These are phyloP conservation scores for Wallacemonas rigidus DNA, from an alignment of 208 protist species.

Conservation along the genomic window DNA sequence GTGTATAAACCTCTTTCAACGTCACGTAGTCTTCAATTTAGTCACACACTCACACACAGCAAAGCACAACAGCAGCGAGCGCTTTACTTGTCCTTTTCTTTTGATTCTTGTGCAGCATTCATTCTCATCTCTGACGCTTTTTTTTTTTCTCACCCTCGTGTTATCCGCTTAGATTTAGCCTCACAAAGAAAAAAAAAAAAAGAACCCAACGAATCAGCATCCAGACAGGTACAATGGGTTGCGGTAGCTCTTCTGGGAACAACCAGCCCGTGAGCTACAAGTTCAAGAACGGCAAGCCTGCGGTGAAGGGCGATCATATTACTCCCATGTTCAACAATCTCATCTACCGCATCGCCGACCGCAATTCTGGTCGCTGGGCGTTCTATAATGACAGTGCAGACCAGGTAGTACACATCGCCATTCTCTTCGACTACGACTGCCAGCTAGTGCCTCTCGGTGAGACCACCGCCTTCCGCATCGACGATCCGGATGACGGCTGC, in stretches of 20 bases:
- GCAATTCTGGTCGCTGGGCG: slow-evolving; percentile 50
- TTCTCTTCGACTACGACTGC: slow-evolving; percentile 85
- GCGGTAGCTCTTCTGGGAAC: slow-evolving; percentile 19
- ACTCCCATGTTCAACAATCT: slow-evolving; percentile 79
- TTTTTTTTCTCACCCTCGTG: not conserved
- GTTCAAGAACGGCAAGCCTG: slow-evolving; percentile 70
- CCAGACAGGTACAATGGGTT: slow-evolving; percentile 34
- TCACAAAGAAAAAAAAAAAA: not conserved
- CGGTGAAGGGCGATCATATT: slow-evolving; percentile 38
- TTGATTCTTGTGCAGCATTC: not conserved
- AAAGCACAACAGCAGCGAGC: not conserved
- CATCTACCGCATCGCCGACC: slow-evolving; percentile 71
- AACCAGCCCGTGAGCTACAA: slow-evolving; percentile 15
- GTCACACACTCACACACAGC: not conserved
- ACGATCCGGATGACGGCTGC: slow-evolving; percentile 72
- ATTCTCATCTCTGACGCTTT: not conserved
- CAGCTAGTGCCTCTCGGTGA: slow-evolving; percentile 72
- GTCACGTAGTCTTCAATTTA: not conserved
- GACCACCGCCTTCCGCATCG: slow-evolving; percentile 71
- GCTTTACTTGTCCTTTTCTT: too few relatives aligned
- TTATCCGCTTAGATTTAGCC: not conserved
- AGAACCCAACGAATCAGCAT: not conserved
- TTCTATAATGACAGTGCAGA: slow-evolving; percentile 85
- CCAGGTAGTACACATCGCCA: slow-evolving; percentile 73
- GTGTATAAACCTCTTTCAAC: too few relatives aligned